Evolutionary conservation across 805 yeast genomes (phyloP), one percentile per base, ranked within the genome.

Genomic region (Ogataea wickerhamii): DNA sequence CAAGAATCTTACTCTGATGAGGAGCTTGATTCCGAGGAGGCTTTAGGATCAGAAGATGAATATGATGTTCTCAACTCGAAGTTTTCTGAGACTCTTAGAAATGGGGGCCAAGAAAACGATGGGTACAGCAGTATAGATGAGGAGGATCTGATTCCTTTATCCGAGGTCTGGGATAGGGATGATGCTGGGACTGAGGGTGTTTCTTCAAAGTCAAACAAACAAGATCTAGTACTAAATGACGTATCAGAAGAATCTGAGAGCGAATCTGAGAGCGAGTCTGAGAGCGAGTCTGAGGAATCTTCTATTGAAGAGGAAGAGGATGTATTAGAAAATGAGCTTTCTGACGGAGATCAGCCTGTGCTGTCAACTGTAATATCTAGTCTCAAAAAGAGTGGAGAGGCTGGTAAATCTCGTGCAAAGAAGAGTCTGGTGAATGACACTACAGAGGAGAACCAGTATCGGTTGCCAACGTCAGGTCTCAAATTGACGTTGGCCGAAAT

Each of bases 121-220:
- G 91, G 76, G 10, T 83, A 85, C 54, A 74, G 74, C 18, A 80
- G 89, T 53, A 70, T 84, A 29, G 95, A 87, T 51, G 96, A 87
- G 55, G 67, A 61, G 21, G 84, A 87, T 48, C 69, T 88, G 37
- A 72, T 83, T 42, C 76, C 94, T 0, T 67, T 88, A 27, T 82
- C 95, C n/a, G 88, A 81, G 49, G 88, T 86, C 3, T 87, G 95
- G 95, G 96, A 84, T 54, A 61, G 78, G 61, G 93, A 86, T 56
- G 87, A 80, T 22, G 63, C 58, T 20, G 81, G 75, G 42, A 45
- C 55, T 36, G 55, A 56, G 28, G n/a, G 16, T 26, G 17, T 14
- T 10, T 11, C 11, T 12, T 26, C 29, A 11, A 54, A 50, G 32
- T 43, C 53, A 28, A 44, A 51, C 18, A 43, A 48, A 16, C 18